Base-by-base conservation (phyloP, 768 basidiomycete species). In the Tylopilus felleus region DNA sequence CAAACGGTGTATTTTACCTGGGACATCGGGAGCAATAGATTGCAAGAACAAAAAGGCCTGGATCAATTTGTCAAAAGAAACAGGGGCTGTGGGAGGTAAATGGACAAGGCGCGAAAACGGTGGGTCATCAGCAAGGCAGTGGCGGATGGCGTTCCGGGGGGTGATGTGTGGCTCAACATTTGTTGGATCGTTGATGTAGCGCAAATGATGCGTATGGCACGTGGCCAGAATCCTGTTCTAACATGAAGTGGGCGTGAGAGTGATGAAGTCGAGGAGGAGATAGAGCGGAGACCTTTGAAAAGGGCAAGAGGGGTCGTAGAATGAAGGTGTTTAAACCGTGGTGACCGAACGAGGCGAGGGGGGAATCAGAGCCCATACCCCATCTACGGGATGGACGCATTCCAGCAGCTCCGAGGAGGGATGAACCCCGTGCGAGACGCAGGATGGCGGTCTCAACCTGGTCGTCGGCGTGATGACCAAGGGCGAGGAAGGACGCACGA, bases 191-290 rank as follows among this genome's bases (percentile, higher is more conserved):
- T 73, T 71, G 39, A 86, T 75, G 67, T 85, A 93, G 53, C 76
- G 71, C 8, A 92, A 66, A 1, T 70, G 65, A 57, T 90, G 74
- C 12, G 72, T 80, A 42, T 84, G 77, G 59, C 90, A 93, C 0
- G 91, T 93, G 8, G 84, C 86, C 2, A 93, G 69, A n/a, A 93
- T 80, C 54, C 90, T 82, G 49, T 87, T 83, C 91, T 93, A 29
- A n/a, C 40, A 44, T 16, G 36, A 5, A 1, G 35, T 58, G 52
- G 31, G 50, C 44, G 39, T 29, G 27, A 27, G 25, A 43, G 22
- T 14, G 33, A 33, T 14, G 19, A 21, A 3, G 43, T 29, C 5
- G 33, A 19, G 8, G 19, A 28, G 39, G 21, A 6, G 28, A 36
- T 36, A 21, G 44, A 57, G 62, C 58, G 47, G 27, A 5, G 45